Evolutionary conservation across 2,329 filamentous ascomycete species (phyloP), one percentile per base, ranked within the genome.

Genomic region (Arthrobotrys sphaeroides): DNA sequence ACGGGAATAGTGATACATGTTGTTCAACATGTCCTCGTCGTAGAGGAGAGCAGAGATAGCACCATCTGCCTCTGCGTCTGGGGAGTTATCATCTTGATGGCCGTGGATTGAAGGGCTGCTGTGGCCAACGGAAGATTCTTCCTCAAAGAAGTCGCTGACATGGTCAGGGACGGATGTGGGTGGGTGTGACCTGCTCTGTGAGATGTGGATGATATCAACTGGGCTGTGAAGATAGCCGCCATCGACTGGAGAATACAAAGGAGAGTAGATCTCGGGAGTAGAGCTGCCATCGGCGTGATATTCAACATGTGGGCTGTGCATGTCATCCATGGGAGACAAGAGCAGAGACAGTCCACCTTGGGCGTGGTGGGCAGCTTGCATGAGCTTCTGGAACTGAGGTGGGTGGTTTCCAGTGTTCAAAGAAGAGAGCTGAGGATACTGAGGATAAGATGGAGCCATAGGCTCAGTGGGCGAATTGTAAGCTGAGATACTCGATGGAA

Each of bases 321-420:
- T 75, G 22, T 75, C 72, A 59, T 75, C 72, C 72, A 75, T 75
- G 2, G 72, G 72, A 28, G 72, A 75, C n/a, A 75, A 22, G 5
- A 75, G 49, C 6, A 75, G 57, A 69, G 72, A 75, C 12, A 75
- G 47, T 18, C 72, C 72, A 33, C 72, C 72, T 26, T 75, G 72
- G 1, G 72, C 64, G 31, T 75, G 72, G 55, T 75, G 72, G 16
- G 72, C 72, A 65, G 72, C 72, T 55, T 75, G 72, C 72, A 75
- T 75, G 18, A 75, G 72, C 49, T 75, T 75, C 57, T 75, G 72
- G 49, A 75, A 75, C 43, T 75, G 72, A 64, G 72, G 72, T 42
- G 64, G 72, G 43, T 75, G 72, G 40, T 69, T 75, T 31, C 64
- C 64, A 65, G 64, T 62, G 28, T 51, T 68, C 64, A 75, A 40